Percentiles rank a stretch among this genome's conserved stretches.
Conservation (phyloP, 192 early-diverging fungal genomes). For the Umbelopsis isabellina region DNA sequence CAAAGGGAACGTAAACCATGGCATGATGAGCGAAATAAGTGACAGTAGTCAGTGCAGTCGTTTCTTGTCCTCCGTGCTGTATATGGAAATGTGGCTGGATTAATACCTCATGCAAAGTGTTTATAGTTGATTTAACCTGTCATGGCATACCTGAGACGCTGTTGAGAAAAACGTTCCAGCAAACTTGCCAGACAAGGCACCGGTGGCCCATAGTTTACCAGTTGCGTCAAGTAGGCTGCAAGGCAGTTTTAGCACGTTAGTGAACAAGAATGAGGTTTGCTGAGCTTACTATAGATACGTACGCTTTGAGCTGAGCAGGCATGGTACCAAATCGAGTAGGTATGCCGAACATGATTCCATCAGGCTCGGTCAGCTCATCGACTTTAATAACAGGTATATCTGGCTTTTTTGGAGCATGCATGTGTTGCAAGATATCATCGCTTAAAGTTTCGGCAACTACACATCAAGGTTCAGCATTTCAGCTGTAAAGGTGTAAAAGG, state of each 20-base stretch:
- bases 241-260: neutral
- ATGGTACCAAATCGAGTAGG: constrained; percentile 63
- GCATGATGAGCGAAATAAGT: constrained; percentile 76
- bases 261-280: neutral
- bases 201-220: constrained; percentile 40
- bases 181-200: constrained; percentile 69
- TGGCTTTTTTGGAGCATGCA: constrained; percentile 51
- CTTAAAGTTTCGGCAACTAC: constrained; percentile 62
- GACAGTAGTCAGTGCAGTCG: constrained; percentile 65
- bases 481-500: neutral
- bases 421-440: constrained; percentile 54
- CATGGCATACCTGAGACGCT: constrained; percentile 48
- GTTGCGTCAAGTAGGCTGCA: constrained; percentile 20
- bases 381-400: constrained; percentile 46
- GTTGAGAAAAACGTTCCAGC: constrained; percentile 76
- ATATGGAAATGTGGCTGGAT: neutral
- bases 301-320: constrained; percentile 74
- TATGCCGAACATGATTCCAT: constrained; percentile 59
- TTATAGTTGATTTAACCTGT: neutral
- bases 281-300: neutral
- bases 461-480: neutral
- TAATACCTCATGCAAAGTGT: neutral
- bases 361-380: constrained; percentile 44
- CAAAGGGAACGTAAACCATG: constrained; percentile 75
- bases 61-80: constrained; percentile 34